Evolutionary conservation across 1,139 yeast species (phyloP).

Genomic region (Yueomyces sp.): DNA sequence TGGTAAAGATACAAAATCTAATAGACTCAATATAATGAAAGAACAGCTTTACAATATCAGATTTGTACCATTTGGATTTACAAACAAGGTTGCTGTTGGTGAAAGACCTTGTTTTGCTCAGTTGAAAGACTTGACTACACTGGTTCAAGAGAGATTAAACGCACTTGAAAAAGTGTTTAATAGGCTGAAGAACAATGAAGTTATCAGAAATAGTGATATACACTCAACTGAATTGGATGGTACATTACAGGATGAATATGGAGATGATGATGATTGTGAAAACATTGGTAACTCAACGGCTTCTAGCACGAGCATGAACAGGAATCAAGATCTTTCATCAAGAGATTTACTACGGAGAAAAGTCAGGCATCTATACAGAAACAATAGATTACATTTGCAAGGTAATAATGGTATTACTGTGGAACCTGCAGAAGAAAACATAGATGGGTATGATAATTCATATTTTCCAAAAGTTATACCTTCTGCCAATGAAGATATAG

Average conservation of each 20-base stretch:
- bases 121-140: slow-evolving; percentile 8
- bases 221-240: slow-evolving; percentile 14
- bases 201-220: slow-evolving; percentile 12
- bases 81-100: slow-evolving; percentile 7
- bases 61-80: slow-evolving; percentile 27
- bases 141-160: slow-evolving; percentile 12
- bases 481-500: slow-evolving; percentile 4
- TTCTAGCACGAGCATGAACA: neutral
- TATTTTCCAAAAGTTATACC: neutral
- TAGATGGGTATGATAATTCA: neutral
- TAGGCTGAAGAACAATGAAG: slow-evolving; percentile 9
- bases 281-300: neutral
- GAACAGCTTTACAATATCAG: slow-evolving; percentile 23
- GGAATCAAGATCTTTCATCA: slow-evolving; percentile 8
- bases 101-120: slow-evolving; percentile 8
- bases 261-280: neutral
- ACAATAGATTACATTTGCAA: neutral
- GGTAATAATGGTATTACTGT: neutral
- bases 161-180: slow-evolving; percentile 12
- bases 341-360: slow-evolving; percentile 13
- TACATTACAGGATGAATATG: slow-evolving; percentile 5
- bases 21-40: slow-evolving; percentile 15
- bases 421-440: neutral
- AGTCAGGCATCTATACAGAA: slow-evolving; percentile 12
- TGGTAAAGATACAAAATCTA: slow-evolving; percentile 12